Evolutionary conservation across 2,329 filamentous ascomycete species (phyloP).

Genomic region (Colletotrichum sp.): DNA sequence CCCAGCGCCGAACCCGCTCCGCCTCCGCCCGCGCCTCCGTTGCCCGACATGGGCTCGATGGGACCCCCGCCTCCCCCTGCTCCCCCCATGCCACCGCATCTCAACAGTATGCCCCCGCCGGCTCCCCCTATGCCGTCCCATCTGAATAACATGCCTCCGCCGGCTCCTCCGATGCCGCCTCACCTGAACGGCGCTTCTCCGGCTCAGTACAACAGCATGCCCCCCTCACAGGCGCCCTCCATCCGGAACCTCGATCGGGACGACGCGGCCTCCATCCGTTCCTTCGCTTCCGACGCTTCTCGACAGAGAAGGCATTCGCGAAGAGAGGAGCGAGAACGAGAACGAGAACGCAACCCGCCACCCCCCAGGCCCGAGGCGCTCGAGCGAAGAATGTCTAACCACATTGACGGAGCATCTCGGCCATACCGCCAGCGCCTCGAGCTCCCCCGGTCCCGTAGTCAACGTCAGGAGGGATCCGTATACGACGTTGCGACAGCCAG

Average conservation of each 20-base stretch:
- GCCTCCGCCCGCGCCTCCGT: conserved; percentile 10
- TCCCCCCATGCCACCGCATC: not conserved
- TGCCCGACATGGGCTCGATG: conserved; percentile 1
- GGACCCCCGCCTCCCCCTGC: not conserved
- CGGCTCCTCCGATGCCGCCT: not conserved
- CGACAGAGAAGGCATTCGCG: conserved; percentile 12
- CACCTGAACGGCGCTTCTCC: not conserved
- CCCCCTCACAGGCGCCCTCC: not conserved
- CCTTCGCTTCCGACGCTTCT: conserved; percentile 9
- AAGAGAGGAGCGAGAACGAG: not conserved
- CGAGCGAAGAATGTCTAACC: not conserved
- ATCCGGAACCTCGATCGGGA: not conserved
- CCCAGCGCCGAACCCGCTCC: conserved; percentile 3
- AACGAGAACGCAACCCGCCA: not conserved
- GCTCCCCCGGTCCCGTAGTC: conserved; percentile 12
- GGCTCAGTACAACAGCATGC: not conserved
- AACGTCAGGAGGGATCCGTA: conserved; percentile 15
- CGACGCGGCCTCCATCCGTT: conserved; percentile 14
- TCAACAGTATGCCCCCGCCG: not conserved
- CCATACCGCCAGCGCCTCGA: conserved; percentile 18
- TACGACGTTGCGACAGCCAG: conserved; percentile 16
- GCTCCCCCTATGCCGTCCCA: not conserved
- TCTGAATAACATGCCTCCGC: not conserved
- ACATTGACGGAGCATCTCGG: conserved; percentile 12
- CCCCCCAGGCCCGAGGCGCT: conserved; percentile 5